Evolutionary conservation across 1,284 basidiomycete species (phyloP).

Genomic region (Vanrija sp.): DNA sequence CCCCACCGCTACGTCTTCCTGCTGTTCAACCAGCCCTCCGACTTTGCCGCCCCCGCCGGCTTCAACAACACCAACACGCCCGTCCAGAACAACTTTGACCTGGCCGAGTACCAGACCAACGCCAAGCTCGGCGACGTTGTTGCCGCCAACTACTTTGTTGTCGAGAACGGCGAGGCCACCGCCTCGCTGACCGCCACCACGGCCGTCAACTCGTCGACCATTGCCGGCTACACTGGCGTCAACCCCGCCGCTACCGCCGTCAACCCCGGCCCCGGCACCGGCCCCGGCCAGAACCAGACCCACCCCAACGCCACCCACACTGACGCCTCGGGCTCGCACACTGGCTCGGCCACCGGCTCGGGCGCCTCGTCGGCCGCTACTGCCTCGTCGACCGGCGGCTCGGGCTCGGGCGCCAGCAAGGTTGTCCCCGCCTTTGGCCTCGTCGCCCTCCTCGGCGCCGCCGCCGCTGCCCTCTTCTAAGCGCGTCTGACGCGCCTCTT

Average conservation of each 20-base stretch:
- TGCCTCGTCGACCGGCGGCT: not conserved
- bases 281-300: not conserved
- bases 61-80: constrained; percentile 58
- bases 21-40: constrained; percentile 25
- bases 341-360: not conserved
- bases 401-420: constrained; percentile 4
- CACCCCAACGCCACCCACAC: constrained; percentile 10
- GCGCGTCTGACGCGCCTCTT: not conserved
- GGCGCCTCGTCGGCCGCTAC: constrained; percentile 3
- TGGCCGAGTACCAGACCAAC: constrained; percentile 36
- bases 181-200: constrained; percentile 24
- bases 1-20: constrained; percentile 58
- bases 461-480: constrained; percentile 29
- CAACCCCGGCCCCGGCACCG: constrained; percentile 5
- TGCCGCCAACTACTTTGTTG: constrained; percentile 64
- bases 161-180: constrained; percentile 61
- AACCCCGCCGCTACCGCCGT: constrained; percentile 34
- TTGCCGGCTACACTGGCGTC: constrained; percentile 37
- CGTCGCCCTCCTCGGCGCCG: constrained; percentile 22
- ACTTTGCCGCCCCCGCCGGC: constrained; percentile 61
- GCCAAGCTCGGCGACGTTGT: constrained; percentile 45
- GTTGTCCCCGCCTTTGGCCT: constrained; percentile 10
- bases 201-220: constrained; percentile 3
- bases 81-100: constrained; percentile 57
- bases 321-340: constrained; percentile 6